Base-by-base conservation (phyloP, 306 rosid genomes). In the Cyamopsis tetragonoloba region DNA sequence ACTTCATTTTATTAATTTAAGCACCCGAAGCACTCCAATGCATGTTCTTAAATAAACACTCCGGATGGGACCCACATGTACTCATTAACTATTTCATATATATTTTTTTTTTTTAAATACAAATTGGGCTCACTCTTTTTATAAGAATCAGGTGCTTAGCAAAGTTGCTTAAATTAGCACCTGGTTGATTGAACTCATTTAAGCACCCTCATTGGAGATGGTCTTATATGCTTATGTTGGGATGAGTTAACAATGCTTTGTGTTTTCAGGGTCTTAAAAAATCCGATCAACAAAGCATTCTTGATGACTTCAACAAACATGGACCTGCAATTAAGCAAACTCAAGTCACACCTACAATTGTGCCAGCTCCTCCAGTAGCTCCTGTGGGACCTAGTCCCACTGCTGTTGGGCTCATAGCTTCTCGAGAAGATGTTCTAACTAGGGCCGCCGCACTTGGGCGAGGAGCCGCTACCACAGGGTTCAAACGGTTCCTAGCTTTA, bases 391-490 rank as follows among this genome's bases (percentile, higher is more conserved):
- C 85, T 35, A 85, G 48, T 78, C 82, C 88, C 44, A 32, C 81
- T 26, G 73, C 91, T 2, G 64, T 69, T 14, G 97, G 90, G 56
- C 86, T 90, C 20, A 42, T 77, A 1, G 85, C 89, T 30, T 83
- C 97, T 2, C 67, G 92, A 64, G 98, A 93, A 65, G 96, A 93
- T 71, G 99, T 93, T 60, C 82, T 93, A 20, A 84, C 99, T 23
- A 79, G 97, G 73, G 99, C 99, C 24, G 97, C 99, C 62, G 99
- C 97, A 12, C 95, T 93, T 22, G 99, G 99, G 80, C 88, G 97
- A 57, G 99, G 99, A 60, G 99, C 99, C 2, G 99, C 99, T 74
- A 88, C 99, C 3, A 88, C 96, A 1, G 99, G 99, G 37, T 93
- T 93, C 86, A 93, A 86, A 84, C 88, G 99, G 66, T 90, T 93